These are phyloP conservation scores for Kokia cookei DNA, from an alignment of 441 rosid species.

Conservation along the genomic window DNA sequence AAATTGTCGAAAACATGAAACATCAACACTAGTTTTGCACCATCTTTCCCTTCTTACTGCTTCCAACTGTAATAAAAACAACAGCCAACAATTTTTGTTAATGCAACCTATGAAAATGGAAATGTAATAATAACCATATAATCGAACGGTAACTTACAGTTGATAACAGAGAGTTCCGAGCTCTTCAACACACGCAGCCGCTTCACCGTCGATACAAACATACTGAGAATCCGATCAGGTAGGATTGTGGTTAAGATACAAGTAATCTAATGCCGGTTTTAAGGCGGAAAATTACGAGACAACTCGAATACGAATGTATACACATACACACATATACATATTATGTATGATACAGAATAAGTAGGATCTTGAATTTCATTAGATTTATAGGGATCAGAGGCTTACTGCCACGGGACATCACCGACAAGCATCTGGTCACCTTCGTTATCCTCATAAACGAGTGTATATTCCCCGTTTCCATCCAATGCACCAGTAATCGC, in stretches of 20 bases:
- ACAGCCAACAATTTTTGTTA: not conserved
- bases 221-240: slow-evolving; percentile 33
- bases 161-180: slow-evolving; percentile 52
- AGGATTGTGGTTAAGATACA: not conserved
- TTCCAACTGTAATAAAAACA: slow-evolving; percentile 35
- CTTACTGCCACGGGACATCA: slow-evolving; percentile 83
- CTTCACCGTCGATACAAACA: slow-evolving; percentile 72
- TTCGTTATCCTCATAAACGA: slow-evolving; percentile 68
- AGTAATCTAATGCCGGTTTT: slow-evolving; percentile 19
- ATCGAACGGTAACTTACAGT: slow-evolving; percentile 31
- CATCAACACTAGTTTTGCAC: not conserved
- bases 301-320: not conserved
- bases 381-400: slow-evolving; percentile 30
- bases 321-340: too few species aligned
- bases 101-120: too few species aligned
- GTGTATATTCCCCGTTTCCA: slow-evolving; percentile 47
- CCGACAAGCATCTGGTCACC: slow-evolving; percentile 78
- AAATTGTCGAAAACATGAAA: slow-evolving; percentile 16
- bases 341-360: too few species aligned
- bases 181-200: slow-evolving; percentile 75
- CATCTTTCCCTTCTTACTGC: slow-evolving; percentile 42
- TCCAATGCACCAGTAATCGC: slow-evolving; percentile 28
- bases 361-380: slow-evolving; percentile 6
- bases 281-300: not conserved
- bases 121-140: not conserved